Conservation (phyloP, 345 rosid species). For the Eucalyptus sp. region DNA sequence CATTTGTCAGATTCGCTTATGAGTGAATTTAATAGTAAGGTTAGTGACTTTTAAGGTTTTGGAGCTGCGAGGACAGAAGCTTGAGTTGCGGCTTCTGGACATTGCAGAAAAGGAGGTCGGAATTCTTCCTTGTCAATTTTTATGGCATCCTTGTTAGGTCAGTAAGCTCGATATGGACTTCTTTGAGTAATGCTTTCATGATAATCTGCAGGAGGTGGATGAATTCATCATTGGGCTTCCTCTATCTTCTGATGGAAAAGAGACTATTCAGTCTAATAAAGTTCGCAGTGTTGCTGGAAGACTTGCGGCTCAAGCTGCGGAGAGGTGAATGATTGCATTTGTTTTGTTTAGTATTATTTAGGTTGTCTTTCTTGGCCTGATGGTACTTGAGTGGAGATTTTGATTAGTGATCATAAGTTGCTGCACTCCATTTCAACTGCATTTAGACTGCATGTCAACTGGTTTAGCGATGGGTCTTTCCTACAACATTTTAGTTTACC, state of each 20-base stretch:
- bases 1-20: not conserved
- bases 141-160: not conserved
- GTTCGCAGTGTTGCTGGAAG: slow-evolving; percentile 78
- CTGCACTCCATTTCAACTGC: too few relatives aligned
- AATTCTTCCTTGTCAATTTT: not conserved
- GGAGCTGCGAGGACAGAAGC: slow-evolving; percentile 74
- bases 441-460: too few relatives aligned
- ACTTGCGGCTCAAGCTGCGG: slow-evolving; percentile 64
- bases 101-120: slow-evolving; percentile 60
- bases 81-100: slow-evolving; percentile 49
- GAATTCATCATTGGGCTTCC: slow-evolving; percentile 86
- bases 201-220: slow-evolving; percentile 48
- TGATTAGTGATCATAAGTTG: too few relatives aligned
- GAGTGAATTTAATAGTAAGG: not conserved
- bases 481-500: too few relatives aligned
- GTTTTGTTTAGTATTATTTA: not conserved
- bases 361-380: too few relatives aligned
- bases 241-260: slow-evolving; percentile 67
- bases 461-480: too few relatives aligned
- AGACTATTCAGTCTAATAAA: slow-evolving; percentile 76
- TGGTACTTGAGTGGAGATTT: too few relatives aligned
- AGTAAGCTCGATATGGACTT: not conserved
- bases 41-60: slow-evolving; percentile 36
- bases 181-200: not conserved
- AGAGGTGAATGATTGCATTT: slow-evolving; percentile 25